Evolutionary conservation across 2,329 filamentous ascomycete genomes (phyloP), one percentile per base, ranked within the genome.

Genomic region (Neurospora sp.): DNA sequence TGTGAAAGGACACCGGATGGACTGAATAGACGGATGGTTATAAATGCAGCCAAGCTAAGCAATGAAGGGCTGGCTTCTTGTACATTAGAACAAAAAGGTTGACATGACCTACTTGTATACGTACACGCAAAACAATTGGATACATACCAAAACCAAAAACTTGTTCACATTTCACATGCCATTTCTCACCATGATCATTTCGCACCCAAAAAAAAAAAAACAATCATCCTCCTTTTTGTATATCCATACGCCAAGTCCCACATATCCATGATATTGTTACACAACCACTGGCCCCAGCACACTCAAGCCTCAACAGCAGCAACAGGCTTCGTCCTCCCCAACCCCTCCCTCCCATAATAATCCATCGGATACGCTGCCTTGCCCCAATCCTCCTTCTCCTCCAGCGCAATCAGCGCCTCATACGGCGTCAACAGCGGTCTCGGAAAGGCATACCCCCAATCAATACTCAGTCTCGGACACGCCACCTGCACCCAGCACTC

Each of bases 401-500:
- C 93, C 66, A 99, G 81, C n/a, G 93, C 92, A 40, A 99, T 90
- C 71, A 98, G 85, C 6, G 96, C 96, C 82, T 99, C 96, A 75
- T 99, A 97, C 1, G 96, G 95, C 68, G 95, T 98, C 77, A 99
- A 80, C 70, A 99, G 79, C 66, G 96, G 96, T 66, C 92, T 83
- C 1, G 93, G 88, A 78, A 99, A 99, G 0, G 96, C 96, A 82
- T 98, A 98, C 0, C 96, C 96, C 96, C 96, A 99, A 81, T 99
- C 96, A 74, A 99, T 99, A 79, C 95, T 98, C 78, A 99, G 78
- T 67, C 96, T 84, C n/a, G 96, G 96, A 81, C 96, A 99, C 5
- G 96, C 96, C 67, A 99, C 93, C 81, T 99, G 96, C 46, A 99
- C 95, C 96, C 96, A 99, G 76, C 93, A 97, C 78, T 97, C 95